A percentile compares a stretch with the other conserved stretches of the same genome.
Evolutionary conservation across 441 rosid species (phyloP).

Genomic region (Aleurites moluccanus): DNA sequence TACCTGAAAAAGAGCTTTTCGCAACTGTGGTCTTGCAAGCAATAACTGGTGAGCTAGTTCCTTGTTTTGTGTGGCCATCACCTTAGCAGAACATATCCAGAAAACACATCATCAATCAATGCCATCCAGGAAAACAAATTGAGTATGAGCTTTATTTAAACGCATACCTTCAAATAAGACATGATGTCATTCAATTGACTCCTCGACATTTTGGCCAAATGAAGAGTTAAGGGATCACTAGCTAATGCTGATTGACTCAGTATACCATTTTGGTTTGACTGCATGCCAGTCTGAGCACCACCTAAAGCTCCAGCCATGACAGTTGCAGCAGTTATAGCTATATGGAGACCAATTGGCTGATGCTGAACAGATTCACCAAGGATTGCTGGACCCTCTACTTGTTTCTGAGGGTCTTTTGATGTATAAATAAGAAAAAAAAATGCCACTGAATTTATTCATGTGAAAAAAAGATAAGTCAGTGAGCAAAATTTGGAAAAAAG

Average conservation of each 20-base stretch:
- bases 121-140: conserved; percentile 13
- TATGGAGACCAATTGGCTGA: conserved; percentile 84
- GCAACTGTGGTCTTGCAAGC: conserved; percentile 68
- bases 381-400: conserved; percentile 51
- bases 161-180: conserved; percentile 72
- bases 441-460: conserved; percentile 2
- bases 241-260: conserved; percentile 49
- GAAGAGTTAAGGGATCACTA: conserved; percentile 85
- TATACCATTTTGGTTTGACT: conserved; percentile 50
- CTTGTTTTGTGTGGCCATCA: conserved; percentile 67
- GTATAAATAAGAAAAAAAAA: conserved; percentile 13
- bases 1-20: conserved; percentile 93
- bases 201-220: conserved; percentile 87
- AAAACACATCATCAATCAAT: conserved; percentile 8
- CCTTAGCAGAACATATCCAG: conserved; percentile 40
- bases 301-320: conserved; percentile 80
- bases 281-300: conserved; percentile 58
- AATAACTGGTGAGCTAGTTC: conserved; percentile 76
- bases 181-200: conserved; percentile 75
- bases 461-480: conserved; percentile 11
- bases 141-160: conserved; percentile 14
- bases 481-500: conserved; percentile 9
- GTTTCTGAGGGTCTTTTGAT: conserved; percentile 59
- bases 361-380: conserved; percentile 50
- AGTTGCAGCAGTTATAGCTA: conserved; percentile 76